Evolutionary conservation across 2,329 filamentous ascomycete species (phyloP).

Genomic region (Colletotrichum cereale): DNA sequence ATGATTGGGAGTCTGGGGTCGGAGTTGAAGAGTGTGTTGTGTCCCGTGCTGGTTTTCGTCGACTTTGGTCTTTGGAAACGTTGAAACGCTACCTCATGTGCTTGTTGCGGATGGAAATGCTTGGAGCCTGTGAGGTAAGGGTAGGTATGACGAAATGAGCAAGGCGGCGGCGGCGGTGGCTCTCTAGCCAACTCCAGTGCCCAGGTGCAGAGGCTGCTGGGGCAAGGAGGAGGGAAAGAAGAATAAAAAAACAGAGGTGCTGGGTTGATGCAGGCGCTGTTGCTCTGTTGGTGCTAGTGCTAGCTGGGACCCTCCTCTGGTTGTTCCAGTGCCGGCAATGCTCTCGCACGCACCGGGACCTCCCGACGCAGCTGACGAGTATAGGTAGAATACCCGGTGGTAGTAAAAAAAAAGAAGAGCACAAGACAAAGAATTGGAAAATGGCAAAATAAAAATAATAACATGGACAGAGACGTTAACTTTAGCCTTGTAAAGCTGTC

Average conservation of each 20-base stretch:
- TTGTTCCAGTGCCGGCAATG: constrained; percentile 16
- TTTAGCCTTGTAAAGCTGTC: constrained; percentile 24
- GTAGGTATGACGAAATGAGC: constrained; percentile 33
- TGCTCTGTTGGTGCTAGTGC: background rate
- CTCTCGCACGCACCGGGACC: constrained; percentile 4
- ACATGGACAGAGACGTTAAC: background rate
- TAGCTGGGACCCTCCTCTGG: background rate
- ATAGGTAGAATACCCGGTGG: background rate
- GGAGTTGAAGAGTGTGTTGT: background rate
- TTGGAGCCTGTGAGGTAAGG: constrained; percentile 1
- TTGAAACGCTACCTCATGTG: background rate
- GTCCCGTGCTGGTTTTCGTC: background rate
- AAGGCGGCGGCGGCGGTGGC: constrained; percentile 18
- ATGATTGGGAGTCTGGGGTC: background rate
- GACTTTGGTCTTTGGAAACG: background rate
- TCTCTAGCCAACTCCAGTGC: constrained; percentile 1
- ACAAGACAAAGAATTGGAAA: background rate
- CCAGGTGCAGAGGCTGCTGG: background rate
- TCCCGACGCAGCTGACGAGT: background rate
- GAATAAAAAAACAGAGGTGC: background rate
- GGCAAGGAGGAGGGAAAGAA: background rate
- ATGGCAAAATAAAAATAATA: background rate
- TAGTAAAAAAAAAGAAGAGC: background rate
- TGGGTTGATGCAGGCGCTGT: background rate
- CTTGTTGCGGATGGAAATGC: background rate